Percentiles rank a stretch among this genome's conserved stretches.
Conservation (phyloP, 306 rosid species). For the Potentilla sterilis region DNA sequence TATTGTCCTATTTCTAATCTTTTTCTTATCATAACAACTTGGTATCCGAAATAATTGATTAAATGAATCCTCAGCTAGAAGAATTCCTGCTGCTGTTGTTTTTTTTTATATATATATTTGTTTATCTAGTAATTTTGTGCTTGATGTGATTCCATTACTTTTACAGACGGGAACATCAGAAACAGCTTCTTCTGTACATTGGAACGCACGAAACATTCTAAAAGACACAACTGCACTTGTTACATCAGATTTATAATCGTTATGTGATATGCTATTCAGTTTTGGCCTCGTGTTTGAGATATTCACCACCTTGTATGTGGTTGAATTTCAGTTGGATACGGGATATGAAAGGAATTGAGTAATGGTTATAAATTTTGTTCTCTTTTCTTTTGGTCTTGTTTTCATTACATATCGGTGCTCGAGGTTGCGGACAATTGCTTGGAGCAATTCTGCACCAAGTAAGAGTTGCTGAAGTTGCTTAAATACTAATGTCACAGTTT, state of each 20-base stretch:
- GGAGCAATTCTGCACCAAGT: background rate
- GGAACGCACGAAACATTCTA: slow-evolving; percentile 70
- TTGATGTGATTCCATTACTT: slow-evolving; percentile 8
- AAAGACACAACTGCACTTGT: slow-evolving; percentile 55
- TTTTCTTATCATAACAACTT: background rate
- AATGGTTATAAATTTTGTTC: background rate
- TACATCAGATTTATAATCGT: slow-evolving; percentile 32
- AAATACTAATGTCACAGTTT: too few relatives aligned
- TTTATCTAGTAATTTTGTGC: slow-evolving; percentile 4
- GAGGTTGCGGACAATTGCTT: background rate
- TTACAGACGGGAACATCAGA: slow-evolving; percentile 87
- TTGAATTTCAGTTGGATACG: background rate
- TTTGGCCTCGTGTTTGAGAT: too few relatives aligned
- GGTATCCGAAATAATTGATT: background rate
- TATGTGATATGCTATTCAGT: slow-evolving; percentile 31
- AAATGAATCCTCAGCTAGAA: background rate
- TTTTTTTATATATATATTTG: background rate
- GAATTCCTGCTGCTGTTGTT: background rate
- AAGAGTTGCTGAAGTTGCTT: too few relatives aligned
- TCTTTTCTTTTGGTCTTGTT: background rate
- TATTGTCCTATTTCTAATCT: too few relatives aligned
- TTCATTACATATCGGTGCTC: background rate
- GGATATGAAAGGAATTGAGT: background rate
- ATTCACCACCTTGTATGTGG: too few relatives aligned
- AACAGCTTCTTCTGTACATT: slow-evolving; percentile 56